Percentiles rank a stretch among this genome's conserved stretches.
Conservation (phyloP, 345 rosid species). For the Populus tremula region DNA sequence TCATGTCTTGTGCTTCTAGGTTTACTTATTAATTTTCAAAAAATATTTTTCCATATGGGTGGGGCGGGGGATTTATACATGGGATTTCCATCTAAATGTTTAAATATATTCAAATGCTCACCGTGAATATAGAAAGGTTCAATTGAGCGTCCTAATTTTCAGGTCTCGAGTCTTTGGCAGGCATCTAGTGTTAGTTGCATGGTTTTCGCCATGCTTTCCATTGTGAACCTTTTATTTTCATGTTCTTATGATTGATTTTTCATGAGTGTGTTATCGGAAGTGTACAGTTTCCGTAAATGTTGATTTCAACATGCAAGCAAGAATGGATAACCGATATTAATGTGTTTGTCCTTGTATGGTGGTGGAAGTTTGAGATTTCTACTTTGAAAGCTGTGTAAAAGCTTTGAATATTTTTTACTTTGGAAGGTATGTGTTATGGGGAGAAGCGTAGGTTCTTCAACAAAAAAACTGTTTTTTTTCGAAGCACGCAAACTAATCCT, state of each 20-base stretch:
- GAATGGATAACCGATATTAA: too few species aligned
- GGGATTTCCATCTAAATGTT: conserved; percentile 28
- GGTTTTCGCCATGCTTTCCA: neutral
- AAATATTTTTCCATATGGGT: conserved; percentile 29
- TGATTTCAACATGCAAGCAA: neutral
- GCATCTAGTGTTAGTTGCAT: neutral
- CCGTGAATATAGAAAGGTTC: conserved; percentile 24
- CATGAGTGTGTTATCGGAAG: neutral
- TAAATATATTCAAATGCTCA: conserved; percentile 21
- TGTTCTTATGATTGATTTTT: neutral
- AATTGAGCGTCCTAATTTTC: conserved; percentile 22
- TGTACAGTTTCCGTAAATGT: neutral
- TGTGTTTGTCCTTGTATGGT: too few species aligned
- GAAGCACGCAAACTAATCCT: too few species aligned
- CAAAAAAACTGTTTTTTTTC: too few species aligned
- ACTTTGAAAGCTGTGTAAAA: too few species aligned
- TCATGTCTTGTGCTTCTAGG: conserved; percentile 20
- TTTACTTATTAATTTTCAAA: conserved; percentile 16
- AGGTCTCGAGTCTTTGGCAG: neutral
- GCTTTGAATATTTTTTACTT: too few species aligned
- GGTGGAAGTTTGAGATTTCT: too few species aligned
- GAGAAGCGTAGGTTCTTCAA: too few species aligned
- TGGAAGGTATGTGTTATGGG: too few species aligned
- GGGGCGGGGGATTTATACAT: conserved; percentile 16
- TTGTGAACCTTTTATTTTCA: neutral